phyloP scores from a whole-genome alignment of 192 early-diverging fungal species.

The Coemansia sp. region DNA sequence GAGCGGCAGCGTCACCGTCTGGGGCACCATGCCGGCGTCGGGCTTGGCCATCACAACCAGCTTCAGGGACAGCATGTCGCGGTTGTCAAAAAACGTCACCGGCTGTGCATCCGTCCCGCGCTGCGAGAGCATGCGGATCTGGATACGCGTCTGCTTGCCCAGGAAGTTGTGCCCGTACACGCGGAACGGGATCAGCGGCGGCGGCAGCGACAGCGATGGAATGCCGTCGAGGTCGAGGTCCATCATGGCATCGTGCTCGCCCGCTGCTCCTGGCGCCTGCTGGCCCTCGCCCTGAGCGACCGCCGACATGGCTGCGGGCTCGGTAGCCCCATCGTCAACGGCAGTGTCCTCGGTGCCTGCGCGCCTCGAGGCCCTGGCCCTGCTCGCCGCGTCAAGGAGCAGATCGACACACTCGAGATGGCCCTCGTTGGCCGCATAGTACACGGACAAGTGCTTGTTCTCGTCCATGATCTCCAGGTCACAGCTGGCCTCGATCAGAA shows the following conservation, averaged over 20 bases:
- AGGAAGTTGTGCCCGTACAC: slow-evolving; percentile 98
- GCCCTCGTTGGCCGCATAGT: slow-evolving; percentile 92
- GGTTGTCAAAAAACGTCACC: slow-evolving; percentile 35
- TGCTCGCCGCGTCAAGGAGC: slow-evolving; percentile 60
- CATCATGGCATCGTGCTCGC: slow-evolving; percentile 29
- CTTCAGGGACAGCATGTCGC: slow-evolving; percentile 64
- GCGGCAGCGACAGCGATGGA: slow-evolving; percentile 90
- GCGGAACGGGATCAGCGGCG: slow-evolving; percentile 96
- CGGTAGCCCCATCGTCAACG: slow-evolving; percentile 8
- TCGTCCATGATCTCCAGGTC: slow-evolving; percentile 77
- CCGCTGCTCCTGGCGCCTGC: not conserved
- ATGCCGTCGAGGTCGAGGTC: slow-evolving; percentile 85
- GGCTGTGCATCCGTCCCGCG: slow-evolving; percentile 33
- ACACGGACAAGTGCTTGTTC: slow-evolving; percentile 73
- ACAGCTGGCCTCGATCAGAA: slow-evolving; percentile 76
- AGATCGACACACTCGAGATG: slow-evolving; percentile 77
- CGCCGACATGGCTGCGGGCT: not conserved
- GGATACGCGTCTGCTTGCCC: slow-evolving; percentile 83
- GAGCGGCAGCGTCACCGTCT: slow-evolving; percentile 85
- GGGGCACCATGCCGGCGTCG: slow-evolving; percentile 83
- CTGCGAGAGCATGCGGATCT: slow-evolving; percentile 61
- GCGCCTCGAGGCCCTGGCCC: not conserved
- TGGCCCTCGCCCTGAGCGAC: not conserved
- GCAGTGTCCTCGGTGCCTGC: not conserved
- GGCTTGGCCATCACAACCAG: slow-evolving; percentile 86